phyloP scores from a whole-genome alignment of 2,329 filamentous ascomycete genomes.

The Pseudocercospora vitis region DNA sequence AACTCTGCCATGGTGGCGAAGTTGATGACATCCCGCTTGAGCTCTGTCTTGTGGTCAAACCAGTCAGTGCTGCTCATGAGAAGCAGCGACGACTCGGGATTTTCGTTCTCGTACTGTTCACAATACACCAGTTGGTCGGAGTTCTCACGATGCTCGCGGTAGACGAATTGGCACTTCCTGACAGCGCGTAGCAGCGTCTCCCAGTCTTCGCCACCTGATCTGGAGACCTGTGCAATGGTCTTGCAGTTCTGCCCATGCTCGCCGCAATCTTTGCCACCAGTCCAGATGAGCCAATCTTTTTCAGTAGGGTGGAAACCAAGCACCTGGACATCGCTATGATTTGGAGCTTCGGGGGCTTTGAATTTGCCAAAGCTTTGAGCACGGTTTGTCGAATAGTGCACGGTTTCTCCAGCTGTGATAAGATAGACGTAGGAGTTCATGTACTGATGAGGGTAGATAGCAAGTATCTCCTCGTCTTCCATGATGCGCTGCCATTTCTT shows the following conservation, averaged over 20 bases:
- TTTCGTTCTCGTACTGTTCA: constrained; percentile 61
- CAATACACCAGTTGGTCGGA: constrained; percentile 66
- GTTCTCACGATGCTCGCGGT: constrained; percentile 57
- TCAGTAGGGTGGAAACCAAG: constrained; percentile 79
- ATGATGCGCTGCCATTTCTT: constrained; percentile 74
- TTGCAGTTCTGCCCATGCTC: constrained; percentile 61
- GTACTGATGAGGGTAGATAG: constrained; percentile 74
- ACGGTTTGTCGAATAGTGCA: constrained; percentile 80
- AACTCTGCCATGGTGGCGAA: constrained; percentile 97
- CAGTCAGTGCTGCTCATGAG: constrained; percentile 78
- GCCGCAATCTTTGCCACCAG: constrained; percentile 69
- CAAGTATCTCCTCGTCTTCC: constrained; percentile 65
- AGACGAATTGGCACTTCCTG: constrained; percentile 83
- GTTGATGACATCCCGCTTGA: constrained; percentile 71
- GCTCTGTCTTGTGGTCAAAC: constrained; percentile 65
- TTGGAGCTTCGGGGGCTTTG: constrained; percentile 64
- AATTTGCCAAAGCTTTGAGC: constrained; percentile 74
- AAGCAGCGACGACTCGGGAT: constrained; percentile 54
- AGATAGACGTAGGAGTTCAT: constrained; percentile 87
- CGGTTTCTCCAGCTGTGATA: constrained; percentile 65
- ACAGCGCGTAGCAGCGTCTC: constrained; percentile 71
- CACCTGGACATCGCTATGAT: constrained; percentile 53
- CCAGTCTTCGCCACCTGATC: constrained; percentile 78
- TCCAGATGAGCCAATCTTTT: constrained; percentile 91
- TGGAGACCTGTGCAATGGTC: constrained; percentile 71